Evolutionary conservation across 768 basidiomycete species (phyloP), one percentile per base, ranked within the genome.

Genomic region (Clathrus columnatus): DNA sequence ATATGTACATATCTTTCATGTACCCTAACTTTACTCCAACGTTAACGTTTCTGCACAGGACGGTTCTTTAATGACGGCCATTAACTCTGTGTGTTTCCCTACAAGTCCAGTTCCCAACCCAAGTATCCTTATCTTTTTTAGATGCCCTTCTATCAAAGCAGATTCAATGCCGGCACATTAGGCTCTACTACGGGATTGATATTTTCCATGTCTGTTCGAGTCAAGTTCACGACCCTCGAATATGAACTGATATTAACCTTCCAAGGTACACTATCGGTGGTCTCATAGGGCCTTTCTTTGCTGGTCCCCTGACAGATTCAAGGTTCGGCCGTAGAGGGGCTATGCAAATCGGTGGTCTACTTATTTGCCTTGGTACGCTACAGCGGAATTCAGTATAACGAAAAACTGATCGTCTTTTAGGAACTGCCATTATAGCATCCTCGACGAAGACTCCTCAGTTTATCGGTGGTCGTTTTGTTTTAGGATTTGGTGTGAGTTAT

Each of bases 401-500:
- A n/a, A n/a, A n/a, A n/a, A n/a, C n/a, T n/a, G n/a, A n/a, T n/a
- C n/a, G n/a, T n/a, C n/a, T n/a, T n/a, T n/a, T 57, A 68, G 79
- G 79, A 27, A 72, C 76, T 41, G 64, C 77, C 47, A 71, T 77
- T 36, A 69, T 78, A 29, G 74, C 76, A 3, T 68, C 73, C 6
- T 70, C 80, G 3, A 73, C 72, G 57, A 64, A 68, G 51, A 66
- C 70, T 21, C 54, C 67, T 5, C 79, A 80, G 59, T 75, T 83
- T 51, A 69, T 81, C 32, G 77, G 67, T 18, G 81, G 45, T 7
- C 61, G 64, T 32, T 68, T 68, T 60, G 67, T 80, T 42, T 70
- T 82, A 32, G 80, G 80, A 26, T 76, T 79, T 59, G 77, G 79
- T 56, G 77, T 81, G 16, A 59, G 62, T 51, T 27, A 10, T 16